Evolutionary conservation across 257 asterid genomes (phyloP).

Genomic region (Ballota nigra): DNA sequence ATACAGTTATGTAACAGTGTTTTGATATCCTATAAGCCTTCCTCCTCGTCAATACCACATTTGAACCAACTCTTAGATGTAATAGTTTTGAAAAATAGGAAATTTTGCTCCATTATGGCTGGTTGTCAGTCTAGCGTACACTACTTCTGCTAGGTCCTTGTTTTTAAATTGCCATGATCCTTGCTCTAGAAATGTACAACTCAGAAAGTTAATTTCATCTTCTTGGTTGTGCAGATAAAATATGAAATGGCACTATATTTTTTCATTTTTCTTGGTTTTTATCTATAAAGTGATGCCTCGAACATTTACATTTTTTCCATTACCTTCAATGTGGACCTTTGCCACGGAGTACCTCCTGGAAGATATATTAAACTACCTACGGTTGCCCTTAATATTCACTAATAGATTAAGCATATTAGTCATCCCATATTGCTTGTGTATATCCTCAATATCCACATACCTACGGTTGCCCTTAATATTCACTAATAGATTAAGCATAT

Average conservation of each 20-base stretch:
- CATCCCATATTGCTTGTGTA: not conserved
- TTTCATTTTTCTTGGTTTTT: not conserved
- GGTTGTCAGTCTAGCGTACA: not conserved
- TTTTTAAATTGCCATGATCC: not conserved
- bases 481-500: slow-evolving; percentile 6
- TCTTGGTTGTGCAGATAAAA: not conserved
- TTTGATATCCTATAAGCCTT: not conserved
- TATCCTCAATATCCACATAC: not conserved
- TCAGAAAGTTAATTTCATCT: not conserved
- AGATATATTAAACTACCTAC: not conserved
- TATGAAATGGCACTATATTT: not conserved
- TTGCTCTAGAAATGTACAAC: not conserved
- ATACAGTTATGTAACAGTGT: not conserved
- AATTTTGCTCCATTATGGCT: not conserved
- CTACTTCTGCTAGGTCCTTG: not conserved
- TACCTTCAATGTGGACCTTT: not conserved
- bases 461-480: slow-evolving; percentile 17
- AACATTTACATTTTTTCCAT: not conserved
- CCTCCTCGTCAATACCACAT: not conserved
- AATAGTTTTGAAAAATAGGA: not conserved
- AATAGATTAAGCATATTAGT: not conserved
- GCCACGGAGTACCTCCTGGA: not conserved
- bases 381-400: slow-evolving; percentile 20
- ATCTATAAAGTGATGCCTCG: not conserved
- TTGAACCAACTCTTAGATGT: not conserved